Conservation (phyloP, 176 grass and related monocot species). For the Hordeum marinum region DNA sequence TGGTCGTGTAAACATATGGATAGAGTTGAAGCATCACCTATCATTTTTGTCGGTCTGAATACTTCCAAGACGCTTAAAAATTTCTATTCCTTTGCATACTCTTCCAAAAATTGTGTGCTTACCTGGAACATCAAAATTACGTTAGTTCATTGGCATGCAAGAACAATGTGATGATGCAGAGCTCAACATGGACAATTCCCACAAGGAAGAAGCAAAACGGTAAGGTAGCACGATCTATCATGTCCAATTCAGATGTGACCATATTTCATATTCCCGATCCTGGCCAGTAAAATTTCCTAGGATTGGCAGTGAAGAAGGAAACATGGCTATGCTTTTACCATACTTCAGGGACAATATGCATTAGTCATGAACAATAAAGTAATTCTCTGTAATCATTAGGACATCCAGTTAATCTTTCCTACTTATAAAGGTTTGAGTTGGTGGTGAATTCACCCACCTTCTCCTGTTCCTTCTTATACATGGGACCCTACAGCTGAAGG, state of each 20-base stretch:
- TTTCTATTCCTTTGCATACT: slow-evolving; percentile 86
- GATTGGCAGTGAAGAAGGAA: too few relatives aligned
- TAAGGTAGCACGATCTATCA: neutral
- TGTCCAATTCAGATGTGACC: too few relatives aligned
- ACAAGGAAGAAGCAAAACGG: neutral
- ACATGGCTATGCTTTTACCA: too few relatives aligned
- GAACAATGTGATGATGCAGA: neutral
- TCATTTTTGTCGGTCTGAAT: slow-evolving; percentile 94
- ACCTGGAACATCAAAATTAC: slow-evolving; percentile 39
- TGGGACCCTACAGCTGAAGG: too few relatives aligned
- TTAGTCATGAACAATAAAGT: neutral
- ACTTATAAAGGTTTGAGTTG: too few relatives aligned
- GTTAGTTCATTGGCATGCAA: neutral
- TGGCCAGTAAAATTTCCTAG: too few relatives aligned
- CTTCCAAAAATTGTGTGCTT: slow-evolving; percentile 98
- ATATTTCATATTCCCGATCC: too few relatives aligned
- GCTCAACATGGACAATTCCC: neutral
- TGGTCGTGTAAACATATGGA: neutral
- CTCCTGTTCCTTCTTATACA: too few relatives aligned
- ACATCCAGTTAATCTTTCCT: neutral
- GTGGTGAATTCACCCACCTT: too few relatives aligned
- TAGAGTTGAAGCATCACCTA: slow-evolving; percentile 30
- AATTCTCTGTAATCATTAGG: neutral
- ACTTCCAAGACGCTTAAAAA: slow-evolving; percentile 89
- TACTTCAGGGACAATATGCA: neutral